Percentiles rank a stretch among this genome's conserved stretches.
Evolutionary conservation across 73 alveolate genomes (phyloP).

Genomic region (Breviolum minutum): DNA sequence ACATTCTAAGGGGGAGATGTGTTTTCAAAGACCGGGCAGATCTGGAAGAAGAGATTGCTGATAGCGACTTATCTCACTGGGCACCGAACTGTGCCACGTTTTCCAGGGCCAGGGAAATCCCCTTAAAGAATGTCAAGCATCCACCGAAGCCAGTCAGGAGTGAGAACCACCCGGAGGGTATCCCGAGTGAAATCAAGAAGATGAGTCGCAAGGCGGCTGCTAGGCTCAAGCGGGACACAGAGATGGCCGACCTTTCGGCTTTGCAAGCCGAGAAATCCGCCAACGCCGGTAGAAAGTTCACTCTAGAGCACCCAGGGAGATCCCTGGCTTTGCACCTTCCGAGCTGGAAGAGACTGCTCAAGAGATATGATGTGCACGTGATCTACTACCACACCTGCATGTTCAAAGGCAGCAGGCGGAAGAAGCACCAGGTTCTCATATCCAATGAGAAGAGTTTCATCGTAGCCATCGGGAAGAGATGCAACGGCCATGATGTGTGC

Average conservation of each 20-base stretch:
- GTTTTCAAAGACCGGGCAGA: neutral
- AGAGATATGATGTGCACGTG: neutral
- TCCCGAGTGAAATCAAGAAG: neutral
- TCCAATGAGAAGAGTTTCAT: too few species aligned
- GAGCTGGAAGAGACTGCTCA: neutral
- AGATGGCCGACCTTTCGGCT: neutral
- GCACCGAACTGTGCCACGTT: slow-evolving; percentile 3
- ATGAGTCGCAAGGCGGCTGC: neutral
- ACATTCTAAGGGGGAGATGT: neutral
- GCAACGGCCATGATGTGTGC: too few species aligned
- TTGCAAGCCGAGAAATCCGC: neutral
- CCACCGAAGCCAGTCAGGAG: neutral
- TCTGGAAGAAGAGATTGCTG: neutral
- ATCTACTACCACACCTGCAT: neutral
- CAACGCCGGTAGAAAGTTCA: neutral
- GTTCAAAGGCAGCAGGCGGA: slow-evolving; percentile 1
- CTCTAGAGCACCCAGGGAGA: slow-evolving; percentile 1
- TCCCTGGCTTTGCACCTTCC: neutral
- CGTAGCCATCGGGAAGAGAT: too few species aligned
- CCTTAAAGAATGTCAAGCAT: neutral
- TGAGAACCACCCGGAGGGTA: neutral
- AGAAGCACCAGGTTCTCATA: neutral
- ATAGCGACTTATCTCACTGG: neutral
- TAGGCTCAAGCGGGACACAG: neutral
- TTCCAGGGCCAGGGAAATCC: neutral